These are phyloP conservation scores for Bruguiera parviflora DNA, from an alignment of 345 rosid species.

Conservation along the genomic window DNA sequence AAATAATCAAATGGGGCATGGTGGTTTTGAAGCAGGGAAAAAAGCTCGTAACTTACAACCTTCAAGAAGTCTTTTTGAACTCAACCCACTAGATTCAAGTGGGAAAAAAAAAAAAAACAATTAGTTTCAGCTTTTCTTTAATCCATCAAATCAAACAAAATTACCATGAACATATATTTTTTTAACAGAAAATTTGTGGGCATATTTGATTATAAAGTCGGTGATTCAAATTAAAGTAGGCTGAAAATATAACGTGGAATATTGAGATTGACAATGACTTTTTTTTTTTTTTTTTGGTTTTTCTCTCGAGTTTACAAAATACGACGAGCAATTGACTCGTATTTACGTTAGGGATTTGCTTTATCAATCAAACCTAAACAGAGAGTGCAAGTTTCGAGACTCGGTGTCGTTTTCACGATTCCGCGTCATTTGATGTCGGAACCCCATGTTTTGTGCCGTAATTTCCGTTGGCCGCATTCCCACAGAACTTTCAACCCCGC, in stretches of 20 bases:
- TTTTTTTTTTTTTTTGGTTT: too few species aligned
- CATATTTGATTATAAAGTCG: not conserved
- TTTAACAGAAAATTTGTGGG: too few species aligned
- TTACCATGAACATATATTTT: not conserved
- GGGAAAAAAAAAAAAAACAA: not conserved
- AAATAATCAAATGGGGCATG: conserved; percentile 16
- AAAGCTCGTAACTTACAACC: conserved; percentile 22
- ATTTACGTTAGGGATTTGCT: too few species aligned
- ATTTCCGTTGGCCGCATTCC: conserved; percentile 29
- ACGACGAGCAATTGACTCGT: too few species aligned
- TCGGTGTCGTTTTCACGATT: conserved; percentile 27
- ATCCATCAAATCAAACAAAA: not conserved
- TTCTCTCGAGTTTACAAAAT: too few species aligned
- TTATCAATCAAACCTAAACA: not conserved
- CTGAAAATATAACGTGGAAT: not conserved
- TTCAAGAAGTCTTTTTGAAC: conserved; percentile 13
- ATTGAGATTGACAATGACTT: too few species aligned
- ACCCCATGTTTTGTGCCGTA: conserved; percentile 31
- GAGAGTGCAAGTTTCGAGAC: conserved; percentile 20
- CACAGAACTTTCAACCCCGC: too few species aligned
- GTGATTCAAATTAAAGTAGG: not conserved
- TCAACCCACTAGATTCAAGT: not conserved
- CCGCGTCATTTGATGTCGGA: conserved; percentile 1
- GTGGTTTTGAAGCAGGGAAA: conserved; percentile 7
- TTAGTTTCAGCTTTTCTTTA: not conserved